Evolutionary conservation across 371 early-diverging fungal genomes (phyloP).

Genomic region (Apophysomyces ossiformis): DNA sequence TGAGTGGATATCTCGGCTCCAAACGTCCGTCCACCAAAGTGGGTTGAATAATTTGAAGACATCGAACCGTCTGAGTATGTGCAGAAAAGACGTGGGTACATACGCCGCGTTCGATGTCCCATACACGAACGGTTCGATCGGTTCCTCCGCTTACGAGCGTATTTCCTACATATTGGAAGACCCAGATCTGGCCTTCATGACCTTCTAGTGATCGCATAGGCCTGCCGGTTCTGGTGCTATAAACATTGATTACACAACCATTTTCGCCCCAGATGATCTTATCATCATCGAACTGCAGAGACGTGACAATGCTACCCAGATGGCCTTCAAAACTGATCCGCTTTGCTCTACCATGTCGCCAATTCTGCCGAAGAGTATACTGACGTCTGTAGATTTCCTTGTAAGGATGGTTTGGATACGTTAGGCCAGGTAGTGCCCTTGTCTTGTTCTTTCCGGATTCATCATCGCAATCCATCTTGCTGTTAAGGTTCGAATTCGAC

Average conservation of each 20-base stretch:
- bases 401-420: slow-evolving; percentile 57
- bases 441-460: neutral
- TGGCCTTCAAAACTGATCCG: slow-evolving; percentile 83
- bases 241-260: slow-evolving; percentile 87
- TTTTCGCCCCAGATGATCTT: slow-evolving; percentile 94
- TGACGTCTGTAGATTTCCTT: slow-evolving; percentile 82
- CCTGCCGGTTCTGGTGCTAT: slow-evolving; percentile 80
- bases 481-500: neutral
- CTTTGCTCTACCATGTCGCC: slow-evolving; percentile 75
- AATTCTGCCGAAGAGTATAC: slow-evolving; percentile 80
- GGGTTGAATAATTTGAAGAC: slow-evolving; percentile 88
- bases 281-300: slow-evolving; percentile 91
- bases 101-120: slow-evolving; percentile 90
- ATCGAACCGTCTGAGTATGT: slow-evolving; percentile 97
- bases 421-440: slow-evolving; percentile 23
- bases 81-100: slow-evolving; percentile 92
- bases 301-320: slow-evolving; percentile 87
- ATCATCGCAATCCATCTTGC: neutral
- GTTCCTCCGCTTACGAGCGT: slow-evolving; percentile 96
- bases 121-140: slow-evolving; percentile 95
- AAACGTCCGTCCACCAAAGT: slow-evolving; percentile 57
- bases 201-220: slow-evolving; percentile 76
- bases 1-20: slow-evolving; percentile 76
- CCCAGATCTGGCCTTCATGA: slow-evolving; percentile 99
- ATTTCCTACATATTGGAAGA: slow-evolving; percentile 85